Base-by-base conservation (phyloP, 768 basidiomycete species). In the Termitomyces eurrhizus region DNA sequence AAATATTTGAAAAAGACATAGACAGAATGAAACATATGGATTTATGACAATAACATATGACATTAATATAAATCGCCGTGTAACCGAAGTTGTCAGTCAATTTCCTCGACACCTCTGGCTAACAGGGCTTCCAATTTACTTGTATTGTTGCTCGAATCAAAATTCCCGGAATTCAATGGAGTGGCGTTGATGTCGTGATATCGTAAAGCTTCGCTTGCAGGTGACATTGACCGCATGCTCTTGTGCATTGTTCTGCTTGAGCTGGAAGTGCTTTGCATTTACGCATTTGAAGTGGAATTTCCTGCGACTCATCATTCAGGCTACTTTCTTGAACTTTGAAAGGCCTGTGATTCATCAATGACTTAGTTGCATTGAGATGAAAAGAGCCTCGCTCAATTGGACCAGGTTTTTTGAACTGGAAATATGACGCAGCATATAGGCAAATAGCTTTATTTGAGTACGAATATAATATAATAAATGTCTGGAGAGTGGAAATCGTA, bases 231-330 rank as follows among this genome's bases (percentile, higher is more conserved):
- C 26, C 13, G 46, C 26, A 41, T 59, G 35, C 45, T 52, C 49
- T 48, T 60, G 24, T 50, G 6, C 4, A 16, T 29, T 59, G 53
- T 26, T 55, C 51, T 18, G 16, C n/a, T 49, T 53, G 53, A 42
- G 35, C 6, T 11, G 32, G 14, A 41, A 26, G 26, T 11, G 45
- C 32, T 58, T 61, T 64, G 49, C 63, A 63, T 59, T 62, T 64
- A 14, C 32, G 44, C 14, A 36, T n/a, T 52, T 61, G 57, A 50
- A 55, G 44, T 51, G 29, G 2, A 29, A 9, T 1, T 13, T 56
- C 33, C 12, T 54, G 26, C n/a, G 44, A 18, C 9, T 49, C 7
- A 8, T 57, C 14, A 4, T 29, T 7, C 39, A 11, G 42, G 6
- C 8, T 18, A 29, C 26, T 49, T 7, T n/a, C 4, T 36, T 48